These are phyloP conservation scores for Corymbia calophylla DNA, from an alignment of 441 rosid species.

Conservation along the genomic window DNA sequence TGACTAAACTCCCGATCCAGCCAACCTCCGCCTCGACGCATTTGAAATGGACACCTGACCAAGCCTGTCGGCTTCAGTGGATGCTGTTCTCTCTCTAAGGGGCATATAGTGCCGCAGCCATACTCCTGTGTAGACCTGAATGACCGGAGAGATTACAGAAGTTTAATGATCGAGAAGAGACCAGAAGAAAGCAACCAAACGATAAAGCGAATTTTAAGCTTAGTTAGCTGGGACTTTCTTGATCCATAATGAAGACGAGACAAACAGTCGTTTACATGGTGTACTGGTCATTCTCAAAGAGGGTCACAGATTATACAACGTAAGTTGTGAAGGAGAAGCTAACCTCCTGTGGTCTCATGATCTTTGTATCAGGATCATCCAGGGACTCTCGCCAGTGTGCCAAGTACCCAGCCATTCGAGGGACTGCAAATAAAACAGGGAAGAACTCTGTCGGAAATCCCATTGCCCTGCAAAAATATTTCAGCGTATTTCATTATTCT, in stretches of 20 bases:
- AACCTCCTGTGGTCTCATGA: constrained; percentile 99
- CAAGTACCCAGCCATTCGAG: constrained; percentile 98
- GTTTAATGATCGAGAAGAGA: neutral
- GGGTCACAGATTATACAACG: neutral
- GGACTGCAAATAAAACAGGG: constrained; percentile 90
- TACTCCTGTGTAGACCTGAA: constrained; percentile 79
- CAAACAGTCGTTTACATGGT: neutral
- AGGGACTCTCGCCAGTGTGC: constrained; percentile 95
- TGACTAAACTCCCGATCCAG: constrained; percentile 49
- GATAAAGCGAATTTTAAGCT: neutral
- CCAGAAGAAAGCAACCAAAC: neutral
- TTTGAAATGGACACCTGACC: constrained; percentile 81
- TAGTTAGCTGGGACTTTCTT: neutral
- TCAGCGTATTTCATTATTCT: neutral
- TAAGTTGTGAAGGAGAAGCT: neutral
- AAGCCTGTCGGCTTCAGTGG: constrained; percentile 38
- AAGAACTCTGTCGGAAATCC: constrained; percentile 98
- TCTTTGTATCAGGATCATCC: constrained; percentile 97
- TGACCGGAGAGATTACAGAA: neutral
- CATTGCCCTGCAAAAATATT: constrained; percentile 65
- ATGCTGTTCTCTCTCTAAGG: constrained; percentile 41
- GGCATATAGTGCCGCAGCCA: constrained; percentile 87
- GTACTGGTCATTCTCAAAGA: neutral
- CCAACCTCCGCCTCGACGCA: constrained; percentile 77
- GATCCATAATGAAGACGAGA: neutral